These are phyloP conservation scores for Pezicula rhizophila DNA, from an alignment of 2,329 filamentous ascomycete species.

Conservation along the genomic window DNA sequence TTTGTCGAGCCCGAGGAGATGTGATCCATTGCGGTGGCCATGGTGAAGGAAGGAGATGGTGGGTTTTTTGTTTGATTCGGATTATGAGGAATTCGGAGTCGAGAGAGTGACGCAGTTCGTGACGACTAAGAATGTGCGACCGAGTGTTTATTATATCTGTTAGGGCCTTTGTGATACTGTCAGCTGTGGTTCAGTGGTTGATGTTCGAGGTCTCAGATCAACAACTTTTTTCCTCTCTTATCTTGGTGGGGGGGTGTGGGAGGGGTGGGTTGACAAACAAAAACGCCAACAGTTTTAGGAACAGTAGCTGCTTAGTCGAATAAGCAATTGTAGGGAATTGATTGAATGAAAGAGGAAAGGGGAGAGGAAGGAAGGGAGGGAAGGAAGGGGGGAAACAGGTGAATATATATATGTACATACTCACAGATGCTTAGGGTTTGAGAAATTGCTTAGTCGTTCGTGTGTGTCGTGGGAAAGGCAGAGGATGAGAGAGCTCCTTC, in stretches of 20 bases:
- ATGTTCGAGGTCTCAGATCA: not conserved
- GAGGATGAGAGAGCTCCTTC: no score
- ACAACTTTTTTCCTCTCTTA: not conserved
- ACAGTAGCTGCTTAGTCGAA: not conserved
- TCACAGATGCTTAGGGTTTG: not conserved
- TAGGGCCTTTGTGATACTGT: not conserved
- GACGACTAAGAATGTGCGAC: not conserved
- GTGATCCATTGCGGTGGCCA: constrained; percentile 73
- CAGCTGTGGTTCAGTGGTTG: not conserved
- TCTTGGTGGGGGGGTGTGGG: constrained; percentile 1
- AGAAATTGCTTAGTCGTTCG: not conserved
- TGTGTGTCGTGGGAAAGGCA: no score
- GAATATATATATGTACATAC: not conserved
- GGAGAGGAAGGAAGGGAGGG: not conserved
- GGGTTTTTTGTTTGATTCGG: not conserved
- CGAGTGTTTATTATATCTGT: not conserved
- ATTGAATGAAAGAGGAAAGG: not conserved
- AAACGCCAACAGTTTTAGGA: not conserved
- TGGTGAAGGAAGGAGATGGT: constrained; percentile 13
- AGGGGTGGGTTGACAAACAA: not conserved
- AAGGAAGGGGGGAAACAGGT: not conserved
- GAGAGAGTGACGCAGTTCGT: not conserved
- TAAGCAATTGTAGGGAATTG: not conserved
- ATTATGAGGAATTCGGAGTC: not conserved
- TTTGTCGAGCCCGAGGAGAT: constrained; percentile 69